Conservation (phyloP, 2,329 filamentous ascomycete genomes). For the Ascochyta clinopodiicola region DNA sequence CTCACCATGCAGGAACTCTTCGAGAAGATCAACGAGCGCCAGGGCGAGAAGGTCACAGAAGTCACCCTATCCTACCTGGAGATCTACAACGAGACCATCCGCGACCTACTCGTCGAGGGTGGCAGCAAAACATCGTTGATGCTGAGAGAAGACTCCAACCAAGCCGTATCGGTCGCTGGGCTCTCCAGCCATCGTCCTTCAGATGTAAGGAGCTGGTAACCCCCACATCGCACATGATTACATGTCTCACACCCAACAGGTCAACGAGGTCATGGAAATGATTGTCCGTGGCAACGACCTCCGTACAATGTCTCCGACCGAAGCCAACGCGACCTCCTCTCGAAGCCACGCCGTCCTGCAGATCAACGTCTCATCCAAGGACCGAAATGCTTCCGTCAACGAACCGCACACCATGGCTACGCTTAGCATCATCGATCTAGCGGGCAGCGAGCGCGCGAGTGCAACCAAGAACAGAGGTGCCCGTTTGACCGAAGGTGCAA, state of each 20-base stretch:
- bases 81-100: slow-evolving; percentile 99
- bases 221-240: not conserved
- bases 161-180: slow-evolving; percentile 88
- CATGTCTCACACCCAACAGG: slow-evolving; percentile 33
- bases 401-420: slow-evolving; percentile 99
- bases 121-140: slow-evolving; percentile 84
- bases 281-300: slow-evolving; percentile 94
- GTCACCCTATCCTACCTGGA: slow-evolving; percentile 93
- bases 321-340: slow-evolving; percentile 96
- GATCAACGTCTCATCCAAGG: slow-evolving; percentile 94
- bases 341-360: slow-evolving; percentile 96
- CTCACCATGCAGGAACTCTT: slow-evolving; percentile 99
- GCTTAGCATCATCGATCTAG: slow-evolving; percentile 95
- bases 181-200: slow-evolving; percentile 89
- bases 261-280: slow-evolving; percentile 97
- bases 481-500: slow-evolving; percentile 88
- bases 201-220: slow-evolving; percentile 63
- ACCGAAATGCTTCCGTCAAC: slow-evolving; percentile 88
- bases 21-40: slow-evolving; percentile 88
- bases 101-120: slow-evolving; percentile 87
- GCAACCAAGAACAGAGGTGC: slow-evolving; percentile 97
- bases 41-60: slow-evolving; percentile 86
- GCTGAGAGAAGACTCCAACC: slow-evolving; percentile 92
- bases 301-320: slow-evolving; percentile 94
- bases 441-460: slow-evolving; percentile 92